Percentiles rank a stretch among this genome's conserved stretches.
Evolutionary conservation across 495 filamentous ascomycete genomes (phyloP).

Genomic region (Tricharina praecox): DNA sequence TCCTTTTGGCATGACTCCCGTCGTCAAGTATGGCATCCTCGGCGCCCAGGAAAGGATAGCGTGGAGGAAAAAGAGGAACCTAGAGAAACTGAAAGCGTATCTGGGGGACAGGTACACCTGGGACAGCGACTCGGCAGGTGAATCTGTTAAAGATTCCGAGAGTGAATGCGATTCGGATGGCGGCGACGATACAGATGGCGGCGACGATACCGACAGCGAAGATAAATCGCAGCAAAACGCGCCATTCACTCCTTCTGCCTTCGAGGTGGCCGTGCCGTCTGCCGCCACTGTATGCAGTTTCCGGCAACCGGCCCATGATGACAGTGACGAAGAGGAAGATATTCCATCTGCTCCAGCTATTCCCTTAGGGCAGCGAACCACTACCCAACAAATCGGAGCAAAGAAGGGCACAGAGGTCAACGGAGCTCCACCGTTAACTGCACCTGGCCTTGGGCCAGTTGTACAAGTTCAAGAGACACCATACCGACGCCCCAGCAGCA

Average conservation of each 20-base stretch:
- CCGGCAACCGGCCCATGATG: background rate
- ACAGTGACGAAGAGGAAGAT: slow-evolving; percentile 15
- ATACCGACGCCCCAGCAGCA: background rate
- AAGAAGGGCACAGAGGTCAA: background rate
- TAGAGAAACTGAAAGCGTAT: slow-evolving; percentile 1
- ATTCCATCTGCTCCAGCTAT: slow-evolving; percentile 2
- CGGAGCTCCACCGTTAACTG: background rate
- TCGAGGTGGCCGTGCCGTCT: background rate
- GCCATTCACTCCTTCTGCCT: background rate
- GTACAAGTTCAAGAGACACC: slow-evolving; percentile 5
- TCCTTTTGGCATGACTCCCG: background rate
- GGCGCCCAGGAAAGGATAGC: background rate
- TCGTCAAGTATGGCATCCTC: background rate
- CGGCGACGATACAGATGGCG: too few species aligned
- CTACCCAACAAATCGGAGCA: background rate
- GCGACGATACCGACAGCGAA: background rate
- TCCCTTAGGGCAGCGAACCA: background rate
- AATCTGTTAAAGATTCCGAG: background rate
- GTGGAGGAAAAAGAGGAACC: background rate
- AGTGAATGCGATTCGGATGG: background rate
- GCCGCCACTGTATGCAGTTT: background rate
- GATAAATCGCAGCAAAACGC: background rate
- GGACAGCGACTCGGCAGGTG: background rate
- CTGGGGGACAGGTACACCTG: background rate
- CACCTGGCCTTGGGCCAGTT: background rate